A percentile compares a stretch with the other conserved stretches of the same genome.
phyloP scores from a whole-genome alignment of 2,329 filamentous ascomycete species.

The Magnaporthiopsis poae region DNA sequence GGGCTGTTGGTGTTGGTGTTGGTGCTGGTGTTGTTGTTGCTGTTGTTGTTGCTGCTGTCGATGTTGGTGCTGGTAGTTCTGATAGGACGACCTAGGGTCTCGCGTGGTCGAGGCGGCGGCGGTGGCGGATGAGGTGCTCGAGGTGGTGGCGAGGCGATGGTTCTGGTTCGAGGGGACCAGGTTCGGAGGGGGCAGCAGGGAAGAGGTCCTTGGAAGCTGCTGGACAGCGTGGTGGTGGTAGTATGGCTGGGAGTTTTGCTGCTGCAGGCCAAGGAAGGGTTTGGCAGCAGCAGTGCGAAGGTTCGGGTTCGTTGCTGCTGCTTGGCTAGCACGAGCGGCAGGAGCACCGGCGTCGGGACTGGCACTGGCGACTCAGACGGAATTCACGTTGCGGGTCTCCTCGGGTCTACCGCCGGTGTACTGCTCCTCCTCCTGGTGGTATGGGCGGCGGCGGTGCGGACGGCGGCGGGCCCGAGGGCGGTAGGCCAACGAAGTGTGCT shows the following conservation, averaged over 20 bases:
- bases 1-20: not conserved
- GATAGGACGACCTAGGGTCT: conserved; percentile 1
- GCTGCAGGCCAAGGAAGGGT: not conserved
- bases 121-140: not conserved
- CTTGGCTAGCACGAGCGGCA: not conserved
- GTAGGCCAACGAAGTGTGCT: not conserved
- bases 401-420: no score
- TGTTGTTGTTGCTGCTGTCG: conserved; percentile 7
- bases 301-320: conserved; percentile 4
- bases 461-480: not conserved
- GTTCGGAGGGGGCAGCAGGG: conserved; percentile 7
- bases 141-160: not conserved
- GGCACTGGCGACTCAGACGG: no score
- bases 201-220: conserved; percentile 7
- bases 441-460: conserved; percentile 1
- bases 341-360: not conserved
- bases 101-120: no score
- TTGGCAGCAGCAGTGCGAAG: conserved; percentile 5
- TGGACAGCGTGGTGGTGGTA: conserved; percentile 1
- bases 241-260: not conserved
- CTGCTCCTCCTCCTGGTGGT: not conserved
- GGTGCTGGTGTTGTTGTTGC: not conserved
- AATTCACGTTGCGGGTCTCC: no score
- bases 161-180: conserved; percentile 6
- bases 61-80: conserved; percentile 5